Conservation (phyloP, 495 filamentous ascomycete species). For the Neurospora sp. region DNA sequence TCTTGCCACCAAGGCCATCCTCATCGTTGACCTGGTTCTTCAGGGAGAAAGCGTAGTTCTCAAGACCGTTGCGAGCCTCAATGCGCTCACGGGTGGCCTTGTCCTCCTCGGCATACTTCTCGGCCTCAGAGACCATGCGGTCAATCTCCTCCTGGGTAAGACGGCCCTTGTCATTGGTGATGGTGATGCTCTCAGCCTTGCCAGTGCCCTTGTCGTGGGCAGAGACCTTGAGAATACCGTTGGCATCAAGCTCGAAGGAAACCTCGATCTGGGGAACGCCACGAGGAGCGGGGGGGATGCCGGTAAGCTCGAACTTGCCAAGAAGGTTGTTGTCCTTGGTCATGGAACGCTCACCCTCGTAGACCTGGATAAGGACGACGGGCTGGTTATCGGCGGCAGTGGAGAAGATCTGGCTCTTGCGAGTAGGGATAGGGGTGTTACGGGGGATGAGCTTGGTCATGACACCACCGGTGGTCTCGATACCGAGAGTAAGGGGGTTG, state of each 20-base stretch:
- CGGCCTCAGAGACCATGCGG: slow-evolving; percentile 93
- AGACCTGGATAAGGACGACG: slow-evolving; percentile 94
- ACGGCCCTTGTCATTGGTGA: slow-evolving; percentile 97
- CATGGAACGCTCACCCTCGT: slow-evolving; percentile 90
- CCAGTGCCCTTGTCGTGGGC: slow-evolving; percentile 95
- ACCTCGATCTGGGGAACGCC: slow-evolving; percentile 98
- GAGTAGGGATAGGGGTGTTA: slow-evolving; percentile 90
- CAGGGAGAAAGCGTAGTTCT: slow-evolving; percentile 93
- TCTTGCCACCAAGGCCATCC: slow-evolving; percentile 94
- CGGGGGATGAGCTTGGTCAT: slow-evolving; percentile 97
- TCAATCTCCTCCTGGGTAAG: slow-evolving; percentile 94
- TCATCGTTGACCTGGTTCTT: slow-evolving; percentile 99
- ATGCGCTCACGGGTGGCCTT: slow-evolving; percentile 93
- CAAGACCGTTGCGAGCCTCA: slow-evolving; percentile 87
- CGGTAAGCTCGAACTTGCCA: slow-evolving; percentile 95
- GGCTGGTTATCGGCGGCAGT: slow-evolving; percentile 98
- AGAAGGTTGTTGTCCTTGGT: slow-evolving; percentile 95
- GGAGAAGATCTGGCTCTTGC: slow-evolving; percentile 96
- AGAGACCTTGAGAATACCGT: slow-evolving; percentile 93
- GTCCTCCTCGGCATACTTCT: slow-evolving; percentile 98
- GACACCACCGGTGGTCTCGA: slow-evolving; percentile 95
- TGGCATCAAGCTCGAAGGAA: slow-evolving; percentile 94
- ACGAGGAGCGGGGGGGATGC: slow-evolving; percentile 88
- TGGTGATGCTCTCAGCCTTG: slow-evolving; percentile 92
- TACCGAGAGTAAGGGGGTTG: slow-evolving; percentile 95